These are phyloP conservation scores for Chaetoscypha palmicola DNA, from an alignment of 2,329 filamentous ascomycete genomes.

Conservation along the genomic window DNA sequence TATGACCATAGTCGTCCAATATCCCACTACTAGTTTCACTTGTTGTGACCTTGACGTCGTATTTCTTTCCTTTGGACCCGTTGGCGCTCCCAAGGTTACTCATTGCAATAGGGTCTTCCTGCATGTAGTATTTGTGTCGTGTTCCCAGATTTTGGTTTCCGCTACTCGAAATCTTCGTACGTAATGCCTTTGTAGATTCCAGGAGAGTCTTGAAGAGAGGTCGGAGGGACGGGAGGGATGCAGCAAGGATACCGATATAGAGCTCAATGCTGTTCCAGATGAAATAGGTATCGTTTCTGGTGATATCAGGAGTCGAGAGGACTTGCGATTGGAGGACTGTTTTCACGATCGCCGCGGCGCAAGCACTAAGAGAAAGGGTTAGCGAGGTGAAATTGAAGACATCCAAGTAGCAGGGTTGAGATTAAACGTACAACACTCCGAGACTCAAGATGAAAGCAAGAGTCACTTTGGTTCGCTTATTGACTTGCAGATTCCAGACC, in stretches of 20 bases:
- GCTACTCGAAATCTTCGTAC: constrained; percentile 1
- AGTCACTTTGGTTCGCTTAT: constrained; percentile 36
- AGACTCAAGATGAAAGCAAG: constrained; percentile 20
- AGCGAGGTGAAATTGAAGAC: too few relatives aligned
- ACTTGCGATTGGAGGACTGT: constrained; percentile 33
- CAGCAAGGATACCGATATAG: constrained; percentile 37
- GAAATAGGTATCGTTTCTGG: constrained; percentile 31
- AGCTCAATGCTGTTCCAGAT: constrained; percentile 41
- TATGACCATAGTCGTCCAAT: not conserved
- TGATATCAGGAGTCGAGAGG: constrained; percentile 32
- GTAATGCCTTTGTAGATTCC: constrained; percentile 17
- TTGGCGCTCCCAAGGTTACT: constrained; percentile 5
- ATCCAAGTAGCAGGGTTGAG: too few relatives aligned
- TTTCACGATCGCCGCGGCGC: constrained; percentile 38
- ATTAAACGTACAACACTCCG: constrained; percentile 18
- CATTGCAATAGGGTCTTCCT: constrained; percentile 20
- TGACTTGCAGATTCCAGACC: constrained; percentile 37
- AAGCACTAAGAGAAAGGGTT: too few relatives aligned
- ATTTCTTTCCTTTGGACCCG: constrained; percentile 7
- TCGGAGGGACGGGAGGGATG: constrained; percentile 37
- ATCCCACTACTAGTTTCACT: too few relatives aligned
- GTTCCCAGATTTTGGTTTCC: constrained; percentile 1
- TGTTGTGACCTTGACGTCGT: constrained; percentile 16
- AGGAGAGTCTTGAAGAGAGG: constrained; percentile 34
- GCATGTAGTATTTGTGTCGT: constrained; percentile 22